Base-by-base conservation (phyloP, 768 basidiomycete species). In the Omphalotus guepiniiformis region DNA sequence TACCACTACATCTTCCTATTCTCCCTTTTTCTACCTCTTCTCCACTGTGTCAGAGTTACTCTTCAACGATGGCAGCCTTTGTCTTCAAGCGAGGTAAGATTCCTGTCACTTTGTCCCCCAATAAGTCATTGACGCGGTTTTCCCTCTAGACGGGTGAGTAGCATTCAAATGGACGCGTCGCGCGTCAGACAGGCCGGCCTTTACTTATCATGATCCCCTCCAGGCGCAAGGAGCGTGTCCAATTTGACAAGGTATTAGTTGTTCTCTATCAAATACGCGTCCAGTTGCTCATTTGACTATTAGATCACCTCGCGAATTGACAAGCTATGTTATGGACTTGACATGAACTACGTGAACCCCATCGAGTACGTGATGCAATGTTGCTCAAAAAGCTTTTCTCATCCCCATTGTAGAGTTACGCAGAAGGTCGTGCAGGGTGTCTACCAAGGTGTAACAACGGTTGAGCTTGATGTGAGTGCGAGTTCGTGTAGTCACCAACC, bases 281-380 rank as follows among this genome's bases (percentile, higher is more conserved):
- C 16, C 52, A 58, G 52, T 42, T 58, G 3, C 58, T 48, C 41
- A 21, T 27, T 42, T 29, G 27, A 15, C 30, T 36, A 38, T 32
- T 48, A 93, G 90, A 93, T 93, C 64, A 93, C 91, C 1, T 81
- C 88, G 8, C 75, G 91, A 55, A 82, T 93, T 54, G 80, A 82
- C 61, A 93, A 93, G 70, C 80, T 99, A n/a, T 96, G 93, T 60
- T 98, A 98, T 65, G 96, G 96, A 50, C 82, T 99, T 18, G 94
- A 99, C 65, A 72, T 78, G 48, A 86, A 94, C 59, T 87, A 92
- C 53, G 84, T 99, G 19, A 90, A 96, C 57, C 88, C 96, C 3
- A 88, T 96, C 29, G 94, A 96, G 90, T 89, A 60, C 46, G 85
- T 55, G 21, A 29, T 23, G 16, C 57, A 18, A 3, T n/a, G 4